Evolutionary conservation across 257 asterid species (phyloP).

Genomic region (Jaltomata sinuosa): DNA sequence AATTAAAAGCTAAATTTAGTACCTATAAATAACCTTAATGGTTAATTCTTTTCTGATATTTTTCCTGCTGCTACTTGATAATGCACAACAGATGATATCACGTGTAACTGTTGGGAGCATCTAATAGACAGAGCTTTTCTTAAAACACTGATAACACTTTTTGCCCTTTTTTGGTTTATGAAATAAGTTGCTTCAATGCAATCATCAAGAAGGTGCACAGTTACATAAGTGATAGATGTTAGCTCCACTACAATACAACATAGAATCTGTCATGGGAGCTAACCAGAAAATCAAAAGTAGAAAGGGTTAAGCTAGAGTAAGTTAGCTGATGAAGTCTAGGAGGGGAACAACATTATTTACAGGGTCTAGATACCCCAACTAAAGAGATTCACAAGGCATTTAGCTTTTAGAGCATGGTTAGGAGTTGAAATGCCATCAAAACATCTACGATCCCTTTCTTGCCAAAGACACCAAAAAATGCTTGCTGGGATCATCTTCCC

Average conservation of each 20-base stretch:
- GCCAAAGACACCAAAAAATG: neutral
- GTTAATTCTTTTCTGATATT: neutral
- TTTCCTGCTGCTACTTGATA: neutral
- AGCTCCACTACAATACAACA: neutral
- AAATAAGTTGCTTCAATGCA: neutral
- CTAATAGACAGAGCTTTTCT: neutral
- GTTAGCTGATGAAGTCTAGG: neutral
- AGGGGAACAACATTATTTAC: neutral
- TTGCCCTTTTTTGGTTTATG: neutral
- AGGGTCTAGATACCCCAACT: neutral
- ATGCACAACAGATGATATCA: neutral
- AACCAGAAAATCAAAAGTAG: neutral
- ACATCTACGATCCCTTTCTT: neutral
- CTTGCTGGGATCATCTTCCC: neutral
- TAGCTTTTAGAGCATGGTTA: neutral
- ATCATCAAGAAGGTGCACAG: neutral
- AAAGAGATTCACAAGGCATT: neutral
- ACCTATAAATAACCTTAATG: neutral
- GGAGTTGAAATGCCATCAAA: neutral
- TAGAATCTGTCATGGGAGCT: neutral
- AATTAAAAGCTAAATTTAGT: neutral
- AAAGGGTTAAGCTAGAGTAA: neutral
- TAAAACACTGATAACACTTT: neutral
- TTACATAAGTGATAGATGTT: neutral
- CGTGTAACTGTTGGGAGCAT: neutral